Percentiles rank a stretch among this genome's conserved stretches.
phyloP scores from a whole-genome alignment of 306 rosid species.

The Rosa rugosa region DNA sequence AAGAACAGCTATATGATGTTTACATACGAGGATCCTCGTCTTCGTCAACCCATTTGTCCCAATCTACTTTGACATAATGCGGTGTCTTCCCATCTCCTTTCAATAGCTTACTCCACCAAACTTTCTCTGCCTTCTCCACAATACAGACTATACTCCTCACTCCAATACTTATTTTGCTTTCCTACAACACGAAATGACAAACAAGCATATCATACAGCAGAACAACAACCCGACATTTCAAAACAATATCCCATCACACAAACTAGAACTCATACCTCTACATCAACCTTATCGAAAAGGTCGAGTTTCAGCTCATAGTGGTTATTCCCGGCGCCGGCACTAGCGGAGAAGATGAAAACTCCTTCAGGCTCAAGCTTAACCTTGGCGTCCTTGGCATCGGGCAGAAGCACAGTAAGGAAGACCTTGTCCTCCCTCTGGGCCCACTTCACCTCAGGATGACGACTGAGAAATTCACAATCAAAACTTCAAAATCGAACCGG shows the following conservation, averaged over 20 bases:
- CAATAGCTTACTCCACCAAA: slow-evolving; percentile 83
- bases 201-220: too few relatives aligned
- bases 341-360: slow-evolving; percentile 63
- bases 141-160: slow-evolving; percentile 75
- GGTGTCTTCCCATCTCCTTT: slow-evolving; percentile 79
- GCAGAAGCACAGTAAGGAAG: slow-evolving; percentile 71
- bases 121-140: slow-evolving; percentile 77
- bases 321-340: slow-evolving; percentile 66
- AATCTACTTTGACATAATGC: slow-evolving; percentile 86
- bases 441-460: slow-evolving; percentile 99
- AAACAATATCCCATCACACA: background rate
- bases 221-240: background rate
- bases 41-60: slow-evolving; percentile 98
- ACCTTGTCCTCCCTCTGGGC: slow-evolving; percentile 94
- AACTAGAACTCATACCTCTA: slow-evolving; percentile 54
- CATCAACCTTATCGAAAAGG: slow-evolving; percentile 86
- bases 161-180: slow-evolving; percentile 83
- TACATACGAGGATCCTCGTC: slow-evolving; percentile 68
- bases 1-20: background rate
- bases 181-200: slow-evolving; percentile 37
- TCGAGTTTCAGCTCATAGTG: slow-evolving; percentile 78
- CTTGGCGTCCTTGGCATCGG: slow-evolving; percentile 84
- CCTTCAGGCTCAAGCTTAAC: slow-evolving; percentile 93
- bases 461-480: slow-evolving; percentile 40
- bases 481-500: background rate